These are phyloP conservation scores for Aspergillus piperis DNA, from an alignment of 2,329 filamentous ascomycete genomes.

Conservation along the genomic window DNA sequence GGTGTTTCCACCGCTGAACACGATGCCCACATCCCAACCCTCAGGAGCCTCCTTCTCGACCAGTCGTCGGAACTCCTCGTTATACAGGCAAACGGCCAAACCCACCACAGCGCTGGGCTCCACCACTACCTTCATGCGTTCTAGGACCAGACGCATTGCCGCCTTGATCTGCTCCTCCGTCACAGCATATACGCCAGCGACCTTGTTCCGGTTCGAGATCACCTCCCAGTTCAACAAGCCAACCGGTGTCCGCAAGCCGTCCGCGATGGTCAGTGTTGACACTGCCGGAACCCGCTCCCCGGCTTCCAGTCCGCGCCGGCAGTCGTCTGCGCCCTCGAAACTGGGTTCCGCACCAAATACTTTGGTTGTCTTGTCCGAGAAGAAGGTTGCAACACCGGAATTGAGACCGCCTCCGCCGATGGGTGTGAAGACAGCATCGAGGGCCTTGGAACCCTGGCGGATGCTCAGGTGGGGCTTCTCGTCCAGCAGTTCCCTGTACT, in stretches of 20 bases:
- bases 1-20: slow-evolving; percentile 66
- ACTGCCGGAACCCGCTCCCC: slow-evolving; percentile 68
- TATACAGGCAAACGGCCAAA: slow-evolving; percentile 77
- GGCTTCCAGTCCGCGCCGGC: slow-evolving; percentile 65
- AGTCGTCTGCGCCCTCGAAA: slow-evolving; percentile 83
- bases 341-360: slow-evolving; percentile 88
- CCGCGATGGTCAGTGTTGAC: slow-evolving; percentile 77
- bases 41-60: slow-evolving; percentile 64
- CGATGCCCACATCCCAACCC: slow-evolving; percentile 70
- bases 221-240: slow-evolving; percentile 75
- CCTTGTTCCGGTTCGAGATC: slow-evolving; percentile 70
- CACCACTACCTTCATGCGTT: slow-evolving; percentile 86
- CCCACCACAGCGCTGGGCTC: slow-evolving; percentile 87
- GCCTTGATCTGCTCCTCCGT: slow-evolving; percentile 78
- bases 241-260: slow-evolving; percentile 82
- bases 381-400: slow-evolving; percentile 74
- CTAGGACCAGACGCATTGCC: slow-evolving; percentile 75
- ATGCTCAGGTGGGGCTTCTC: slow-evolving; percentile 30
- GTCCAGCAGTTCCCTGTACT: slow-evolving; percentile 61
- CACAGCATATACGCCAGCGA: slow-evolving; percentile 71
- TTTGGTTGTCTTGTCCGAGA: slow-evolving; percentile 66
- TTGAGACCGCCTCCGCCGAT: slow-evolving; percentile 89
- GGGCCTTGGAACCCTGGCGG: slow-evolving; percentile 18
- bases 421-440: slow-evolving; percentile 77
- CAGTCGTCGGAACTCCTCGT: slow-evolving; percentile 75